Conservation (phyloP, 78 protist species). For the Dictyostelium intermedium region DNA sequence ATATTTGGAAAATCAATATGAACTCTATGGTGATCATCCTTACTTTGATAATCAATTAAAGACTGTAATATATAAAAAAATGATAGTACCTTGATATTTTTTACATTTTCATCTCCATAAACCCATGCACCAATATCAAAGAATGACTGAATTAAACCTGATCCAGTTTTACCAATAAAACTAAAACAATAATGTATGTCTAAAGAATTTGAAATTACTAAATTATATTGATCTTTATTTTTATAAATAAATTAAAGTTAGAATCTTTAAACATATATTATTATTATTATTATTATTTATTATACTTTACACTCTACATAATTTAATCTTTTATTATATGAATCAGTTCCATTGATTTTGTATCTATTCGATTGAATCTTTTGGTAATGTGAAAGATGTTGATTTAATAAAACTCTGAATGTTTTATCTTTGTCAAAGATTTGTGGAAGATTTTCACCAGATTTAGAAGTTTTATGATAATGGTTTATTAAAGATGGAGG, state of each 20-base stretch:
- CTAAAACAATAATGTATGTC: not conserved
- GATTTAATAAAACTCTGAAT: not conserved
- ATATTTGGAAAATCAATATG: not conserved
- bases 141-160: not conserved
- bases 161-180: not conserved
- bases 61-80: not conserved
- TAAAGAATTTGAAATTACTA: not conserved
- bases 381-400: not conserved
- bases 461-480: not conserved
- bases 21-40: not conserved
- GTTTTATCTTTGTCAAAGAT: not conserved
- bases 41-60: not conserved
- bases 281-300: too few relatives aligned
- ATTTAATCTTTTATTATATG: too few relatives aligned
- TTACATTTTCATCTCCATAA: not conserved
- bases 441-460: not conserved
- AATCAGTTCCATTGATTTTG: not conserved
- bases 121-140: not conserved
- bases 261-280: too few relatives aligned
- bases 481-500: not conserved
- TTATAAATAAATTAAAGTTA: too few relatives aligned
- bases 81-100: not conserved
- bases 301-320: not conserved
- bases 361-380: not conserved
- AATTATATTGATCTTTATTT: not conserved